Percentiles rank a stretch among this genome's conserved stretches.
Evolutionary conservation across 768 basidiomycete genomes (phyloP).

Genomic region (Naganishia onofrii): DNA sequence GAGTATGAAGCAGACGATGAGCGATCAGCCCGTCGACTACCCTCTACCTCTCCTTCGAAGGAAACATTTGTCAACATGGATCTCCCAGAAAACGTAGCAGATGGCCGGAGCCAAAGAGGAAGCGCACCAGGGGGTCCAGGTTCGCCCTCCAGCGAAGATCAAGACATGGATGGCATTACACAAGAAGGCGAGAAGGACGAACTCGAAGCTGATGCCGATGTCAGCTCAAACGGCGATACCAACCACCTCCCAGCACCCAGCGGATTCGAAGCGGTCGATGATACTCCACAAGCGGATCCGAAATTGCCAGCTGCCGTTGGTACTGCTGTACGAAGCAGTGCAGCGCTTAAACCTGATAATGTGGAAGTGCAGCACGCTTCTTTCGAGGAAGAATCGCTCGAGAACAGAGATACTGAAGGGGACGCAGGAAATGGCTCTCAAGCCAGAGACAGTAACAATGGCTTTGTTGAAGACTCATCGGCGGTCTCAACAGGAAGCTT

Average conservation of each 20-base stretch:
- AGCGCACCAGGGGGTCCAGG: no score
- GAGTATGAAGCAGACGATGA: conserved; percentile 12
- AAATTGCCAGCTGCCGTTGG: not conserved
- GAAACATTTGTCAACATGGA: not conserved
- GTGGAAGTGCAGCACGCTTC: not conserved
- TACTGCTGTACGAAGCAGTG: not conserved
- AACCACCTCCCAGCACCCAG: not conserved
- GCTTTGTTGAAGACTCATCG: no score
- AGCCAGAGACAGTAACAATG: no score
- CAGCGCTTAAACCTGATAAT: not conserved
- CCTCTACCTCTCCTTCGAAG: not conserved
- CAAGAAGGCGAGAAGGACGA: not conserved
- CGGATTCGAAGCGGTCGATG: not conserved
- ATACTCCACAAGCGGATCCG: not conserved
- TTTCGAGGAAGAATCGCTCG: not conserved
- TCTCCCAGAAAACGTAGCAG: not conserved
- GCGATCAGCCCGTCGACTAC: not conserved
- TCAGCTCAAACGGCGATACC: conserved; percentile 3
- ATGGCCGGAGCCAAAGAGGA: not conserved
- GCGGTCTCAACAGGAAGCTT: no score
- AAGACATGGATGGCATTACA: not conserved
- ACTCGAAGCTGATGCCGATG: not conserved
- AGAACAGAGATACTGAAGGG: not conserved
- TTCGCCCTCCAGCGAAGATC: not conserved
- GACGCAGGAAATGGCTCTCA: not conserved